Percentiles rank a stretch among this genome's conserved stretches.
These are phyloP conservation scores for Myrica gale DNA, from an alignment of 306 rosid species.

Conservation along the genomic window DNA sequence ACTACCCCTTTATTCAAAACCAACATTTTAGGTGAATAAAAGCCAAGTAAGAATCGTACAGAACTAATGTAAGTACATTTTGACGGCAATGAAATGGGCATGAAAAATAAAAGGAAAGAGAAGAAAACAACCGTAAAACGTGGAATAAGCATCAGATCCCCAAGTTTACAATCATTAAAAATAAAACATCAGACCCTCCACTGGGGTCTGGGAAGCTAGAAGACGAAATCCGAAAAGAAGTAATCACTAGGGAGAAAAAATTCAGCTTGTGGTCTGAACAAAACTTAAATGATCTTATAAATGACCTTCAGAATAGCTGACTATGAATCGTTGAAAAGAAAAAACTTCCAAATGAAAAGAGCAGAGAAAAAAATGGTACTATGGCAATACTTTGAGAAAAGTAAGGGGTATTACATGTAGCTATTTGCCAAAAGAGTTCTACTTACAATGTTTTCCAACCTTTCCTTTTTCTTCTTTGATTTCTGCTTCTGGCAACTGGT, in stretches of 20 bases:
- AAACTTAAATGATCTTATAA: no score
- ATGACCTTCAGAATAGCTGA: no score
- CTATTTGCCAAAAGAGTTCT: no score
- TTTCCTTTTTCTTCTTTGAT: no score
- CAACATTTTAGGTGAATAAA: background rate
- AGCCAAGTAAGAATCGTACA: background rate
- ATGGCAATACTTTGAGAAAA: no score
- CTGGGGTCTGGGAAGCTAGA: background rate
- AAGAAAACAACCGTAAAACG: background rate
- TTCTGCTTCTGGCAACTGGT: no score
- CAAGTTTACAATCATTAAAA: background rate
- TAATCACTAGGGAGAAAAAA: background rate
- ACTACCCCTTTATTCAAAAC: background rate
- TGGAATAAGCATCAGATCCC: background rate
- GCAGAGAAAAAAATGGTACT: no score
- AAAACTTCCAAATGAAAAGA: no score
- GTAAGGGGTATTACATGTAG: no score
- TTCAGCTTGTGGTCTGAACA: background rate
- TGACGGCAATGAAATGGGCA: background rate
- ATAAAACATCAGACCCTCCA: background rate
- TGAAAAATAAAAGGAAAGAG: background rate
- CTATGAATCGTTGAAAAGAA: no score
- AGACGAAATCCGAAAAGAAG: background rate
- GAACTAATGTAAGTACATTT: background rate
- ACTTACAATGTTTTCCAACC: no score